phyloP scores from a whole-genome alignment of 2,329 filamentous ascomycete genomes.

The Trichophyton benhamiae region DNA sequence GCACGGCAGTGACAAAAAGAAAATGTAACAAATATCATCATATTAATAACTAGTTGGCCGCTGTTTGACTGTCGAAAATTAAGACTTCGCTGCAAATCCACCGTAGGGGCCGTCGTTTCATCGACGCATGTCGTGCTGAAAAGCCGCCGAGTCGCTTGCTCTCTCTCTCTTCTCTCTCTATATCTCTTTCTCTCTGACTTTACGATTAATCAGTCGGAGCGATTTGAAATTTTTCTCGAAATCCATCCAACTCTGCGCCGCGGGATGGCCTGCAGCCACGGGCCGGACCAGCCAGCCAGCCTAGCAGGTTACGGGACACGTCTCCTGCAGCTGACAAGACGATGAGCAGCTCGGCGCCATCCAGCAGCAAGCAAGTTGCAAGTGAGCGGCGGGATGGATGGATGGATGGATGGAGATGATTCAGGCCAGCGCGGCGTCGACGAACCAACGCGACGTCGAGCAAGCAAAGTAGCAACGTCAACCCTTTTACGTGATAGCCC shows the following conservation, averaged over 20 bases:
- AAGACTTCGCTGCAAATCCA: no score
- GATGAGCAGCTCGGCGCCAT: neutral
- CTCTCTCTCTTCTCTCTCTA: neutral
- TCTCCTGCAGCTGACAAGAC: neutral
- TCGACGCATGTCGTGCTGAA: neutral
- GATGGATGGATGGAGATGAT: neutral
- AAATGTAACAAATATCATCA: no score
- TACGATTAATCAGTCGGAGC: neutral
- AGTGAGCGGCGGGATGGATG: no score
- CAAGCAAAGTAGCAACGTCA: no score
- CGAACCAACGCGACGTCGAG: neutral
- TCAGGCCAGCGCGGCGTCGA: neutral
- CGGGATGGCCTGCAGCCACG: neutral
- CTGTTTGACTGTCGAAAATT: no score
- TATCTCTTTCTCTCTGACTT: no score
- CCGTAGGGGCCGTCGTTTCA: neutral
- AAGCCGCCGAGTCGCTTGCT: neutral
- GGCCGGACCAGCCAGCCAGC: neutral
- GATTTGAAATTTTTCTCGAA: conserved; percentile 1
- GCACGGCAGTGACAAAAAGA: no score
- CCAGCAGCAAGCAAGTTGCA: neutral
- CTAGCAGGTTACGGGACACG: neutral
- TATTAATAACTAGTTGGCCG: no score
- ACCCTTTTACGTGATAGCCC: no score
- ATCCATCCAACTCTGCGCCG: neutral